phyloP scores from a whole-genome alignment of 768 basidiomycete genomes.

The Lepiota brunneoincarnata region DNA sequence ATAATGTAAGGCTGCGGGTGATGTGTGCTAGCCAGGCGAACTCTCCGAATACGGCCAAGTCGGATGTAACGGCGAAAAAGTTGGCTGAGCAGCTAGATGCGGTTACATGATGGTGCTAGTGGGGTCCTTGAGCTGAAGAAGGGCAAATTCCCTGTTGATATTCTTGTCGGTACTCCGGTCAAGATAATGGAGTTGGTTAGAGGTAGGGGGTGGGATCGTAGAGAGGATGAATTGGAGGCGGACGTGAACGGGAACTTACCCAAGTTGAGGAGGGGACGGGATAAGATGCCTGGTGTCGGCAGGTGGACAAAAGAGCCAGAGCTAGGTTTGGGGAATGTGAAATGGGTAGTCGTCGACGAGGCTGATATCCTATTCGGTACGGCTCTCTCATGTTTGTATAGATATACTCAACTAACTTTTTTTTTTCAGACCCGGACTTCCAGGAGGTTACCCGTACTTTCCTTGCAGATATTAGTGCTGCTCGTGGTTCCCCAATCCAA shows the following conservation, averaged over 20 bases:
- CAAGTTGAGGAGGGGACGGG: conserved; percentile 16
- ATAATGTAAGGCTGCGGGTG: conserved; percentile 75
- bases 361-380: conserved; percentile 87
- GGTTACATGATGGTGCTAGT: conserved; percentile 1
- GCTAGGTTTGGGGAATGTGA: conserved; percentile 65
- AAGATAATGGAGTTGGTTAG: conserved; percentile 62
- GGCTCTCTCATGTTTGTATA: conserved; percentile 18
- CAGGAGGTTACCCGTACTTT: conserved; percentile 67
- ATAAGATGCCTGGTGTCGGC: conserved; percentile 37
- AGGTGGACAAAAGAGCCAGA: conserved; percentile 44
- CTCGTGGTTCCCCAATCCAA: conserved; percentile 49
- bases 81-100: conserved; percentile 39
- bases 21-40: conserved; percentile 68
- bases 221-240: conserved; percentile 19
- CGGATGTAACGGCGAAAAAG: conserved; percentile 43
- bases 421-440: conserved; percentile 72
- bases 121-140: conserved; percentile 17
- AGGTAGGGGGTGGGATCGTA: conserved; percentile 51
- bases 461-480: conserved; percentile 66
- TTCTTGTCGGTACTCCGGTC: conserved; percentile 66
- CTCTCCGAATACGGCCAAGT: conserved; percentile 25
- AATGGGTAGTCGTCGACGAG: conserved; percentile 91
- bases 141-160: conserved; percentile 38
- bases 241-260: conserved; percentile 15
- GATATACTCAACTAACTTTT: not conserved